Evolutionary conservation across 2,329 filamentous ascomycete genomes (phyloP).

Genomic region (Fusarium cyanostomum): DNA sequence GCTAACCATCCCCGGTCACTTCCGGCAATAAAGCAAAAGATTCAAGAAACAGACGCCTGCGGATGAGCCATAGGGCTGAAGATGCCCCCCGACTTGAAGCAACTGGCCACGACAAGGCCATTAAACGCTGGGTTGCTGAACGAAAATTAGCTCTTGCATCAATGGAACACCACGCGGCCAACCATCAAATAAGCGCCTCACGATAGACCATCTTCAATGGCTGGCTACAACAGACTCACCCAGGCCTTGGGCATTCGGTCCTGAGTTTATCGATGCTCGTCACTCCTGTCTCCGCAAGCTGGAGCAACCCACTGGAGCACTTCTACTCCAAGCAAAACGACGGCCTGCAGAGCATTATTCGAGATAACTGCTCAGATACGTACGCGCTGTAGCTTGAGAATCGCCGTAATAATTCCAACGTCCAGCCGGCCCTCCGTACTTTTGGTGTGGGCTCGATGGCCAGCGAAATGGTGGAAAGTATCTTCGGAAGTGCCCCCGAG

Average conservation of each 20-base stretch:
- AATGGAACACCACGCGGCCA: not conserved
- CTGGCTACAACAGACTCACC: not conserved
- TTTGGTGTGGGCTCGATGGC: not conserved
- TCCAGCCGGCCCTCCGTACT: not conserved
- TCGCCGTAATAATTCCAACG: not conserved
- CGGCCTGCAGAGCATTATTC: conserved; percentile 6
- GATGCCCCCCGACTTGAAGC: not conserved
- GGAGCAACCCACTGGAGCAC: conserved; percentile 1
- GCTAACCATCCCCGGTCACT: not conserved
- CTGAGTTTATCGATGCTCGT: not conserved
- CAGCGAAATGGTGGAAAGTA: conserved; percentile 10
- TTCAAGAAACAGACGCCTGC: not conserved
- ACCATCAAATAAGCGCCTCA: not conserved
- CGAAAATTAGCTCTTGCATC: not conserved
- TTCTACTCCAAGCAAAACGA: conserved; percentile 5
- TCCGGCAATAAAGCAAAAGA: not conserved
- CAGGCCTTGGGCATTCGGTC: not conserved
- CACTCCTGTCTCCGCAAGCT: not conserved
- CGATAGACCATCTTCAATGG: not conserved
- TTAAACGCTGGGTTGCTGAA: not conserved
- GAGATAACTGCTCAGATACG: conserved; percentile 4
- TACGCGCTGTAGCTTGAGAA: conserved; percentile 1
- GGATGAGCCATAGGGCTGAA: conserved; percentile 1
- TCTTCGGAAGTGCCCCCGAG: conserved; percentile 6
- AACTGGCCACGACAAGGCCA: not conserved